Conservation (phyloP, 495 filamentous ascomycete genomes). For the Monascus purpureus region DNA sequence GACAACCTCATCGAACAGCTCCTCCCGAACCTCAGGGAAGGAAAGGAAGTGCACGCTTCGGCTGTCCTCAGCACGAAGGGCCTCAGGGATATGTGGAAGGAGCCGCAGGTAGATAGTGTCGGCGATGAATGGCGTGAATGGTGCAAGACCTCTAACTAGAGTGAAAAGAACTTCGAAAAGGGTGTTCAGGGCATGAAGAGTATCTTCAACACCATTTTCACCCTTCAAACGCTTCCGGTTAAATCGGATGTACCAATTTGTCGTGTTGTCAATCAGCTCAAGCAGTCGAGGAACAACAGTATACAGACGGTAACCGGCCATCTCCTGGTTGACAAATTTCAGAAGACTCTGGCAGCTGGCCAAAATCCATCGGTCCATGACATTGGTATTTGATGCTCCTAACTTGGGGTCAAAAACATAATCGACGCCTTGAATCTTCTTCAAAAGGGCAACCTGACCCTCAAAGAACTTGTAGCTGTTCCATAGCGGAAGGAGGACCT, state of each 20-base stretch:
- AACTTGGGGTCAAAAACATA: conserved; percentile 68
- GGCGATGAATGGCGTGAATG: conserved; percentile 91
- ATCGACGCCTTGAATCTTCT: conserved; percentile 71
- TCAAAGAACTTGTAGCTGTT: conserved; percentile 98
- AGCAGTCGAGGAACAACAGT: conserved; percentile 88
- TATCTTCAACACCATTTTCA: conserved; percentile 78
- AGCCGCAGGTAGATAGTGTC: conserved; percentile 86
- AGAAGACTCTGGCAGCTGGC: conserved; percentile 87
- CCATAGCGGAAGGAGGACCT: conserved; percentile 89
- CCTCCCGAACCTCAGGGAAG: conserved; percentile 76
- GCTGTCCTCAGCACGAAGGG: conserved; percentile 48
- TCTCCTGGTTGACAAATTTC: conserved; percentile 88
- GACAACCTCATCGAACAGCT: conserved; percentile 75
- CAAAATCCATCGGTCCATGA: conserved; percentile 96
- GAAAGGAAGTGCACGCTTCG: conserved; percentile 85
- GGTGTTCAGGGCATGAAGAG: conserved; percentile 80
- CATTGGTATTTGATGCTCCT: conserved; percentile 64
- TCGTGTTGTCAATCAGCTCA: conserved; percentile 82
- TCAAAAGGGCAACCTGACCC: conserved; percentile 81
- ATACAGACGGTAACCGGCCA: conserved; percentile 83
- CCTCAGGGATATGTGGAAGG: conserved; percentile 61
- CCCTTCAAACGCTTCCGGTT: conserved; percentile 94
- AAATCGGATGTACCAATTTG: conserved; percentile 99
- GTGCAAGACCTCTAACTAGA: conserved; percentile 71
- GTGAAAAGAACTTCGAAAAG: conserved; percentile 96